Percentiles rank a stretch among this genome's conserved stretches.
These are phyloP conservation scores for Colletotrichum destructivum DNA, from an alignment of 2,329 filamentous ascomycete species.

Conservation along the genomic window DNA sequence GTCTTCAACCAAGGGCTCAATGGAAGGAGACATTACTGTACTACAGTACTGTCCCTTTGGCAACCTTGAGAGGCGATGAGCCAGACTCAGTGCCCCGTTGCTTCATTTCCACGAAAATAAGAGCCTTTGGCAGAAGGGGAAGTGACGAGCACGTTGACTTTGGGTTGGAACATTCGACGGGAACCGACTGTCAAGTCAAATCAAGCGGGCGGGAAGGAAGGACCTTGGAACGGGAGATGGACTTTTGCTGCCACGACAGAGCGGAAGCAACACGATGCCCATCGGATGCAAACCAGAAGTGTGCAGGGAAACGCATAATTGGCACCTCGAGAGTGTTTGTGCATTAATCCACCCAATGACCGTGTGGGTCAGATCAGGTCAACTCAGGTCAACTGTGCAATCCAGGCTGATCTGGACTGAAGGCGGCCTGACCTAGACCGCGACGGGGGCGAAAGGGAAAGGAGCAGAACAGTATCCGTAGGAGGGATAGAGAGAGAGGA, in stretches of 20 bases:
- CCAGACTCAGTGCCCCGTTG: neutral
- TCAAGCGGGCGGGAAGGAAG: conserved; percentile 6
- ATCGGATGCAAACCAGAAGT: neutral
- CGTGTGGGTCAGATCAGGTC: neutral
- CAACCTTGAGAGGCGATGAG: neutral
- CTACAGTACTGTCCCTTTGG: neutral
- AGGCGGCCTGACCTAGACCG: neutral
- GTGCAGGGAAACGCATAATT: neutral
- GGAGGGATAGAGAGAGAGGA: no score
- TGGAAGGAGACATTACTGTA: neutral
- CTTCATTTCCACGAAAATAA: neutral
- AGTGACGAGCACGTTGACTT: neutral
- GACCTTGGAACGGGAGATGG: neutral
- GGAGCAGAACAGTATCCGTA: neutral
- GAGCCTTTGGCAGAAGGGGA: no score
- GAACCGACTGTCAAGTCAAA: neutral
- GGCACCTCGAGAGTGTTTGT: neutral
- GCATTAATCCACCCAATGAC: neutral
- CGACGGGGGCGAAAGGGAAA: neutral
- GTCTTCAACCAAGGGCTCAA: neutral
- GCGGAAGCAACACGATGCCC: neutral
- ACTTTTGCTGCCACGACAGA: neutral
- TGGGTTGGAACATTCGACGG: neutral
- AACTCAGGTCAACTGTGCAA: neutral
- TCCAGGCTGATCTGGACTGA: conserved; percentile 5